Base-by-base conservation (phyloP, 1,284 basidiomycete species). In the Porphyrellus sp. region DNA sequence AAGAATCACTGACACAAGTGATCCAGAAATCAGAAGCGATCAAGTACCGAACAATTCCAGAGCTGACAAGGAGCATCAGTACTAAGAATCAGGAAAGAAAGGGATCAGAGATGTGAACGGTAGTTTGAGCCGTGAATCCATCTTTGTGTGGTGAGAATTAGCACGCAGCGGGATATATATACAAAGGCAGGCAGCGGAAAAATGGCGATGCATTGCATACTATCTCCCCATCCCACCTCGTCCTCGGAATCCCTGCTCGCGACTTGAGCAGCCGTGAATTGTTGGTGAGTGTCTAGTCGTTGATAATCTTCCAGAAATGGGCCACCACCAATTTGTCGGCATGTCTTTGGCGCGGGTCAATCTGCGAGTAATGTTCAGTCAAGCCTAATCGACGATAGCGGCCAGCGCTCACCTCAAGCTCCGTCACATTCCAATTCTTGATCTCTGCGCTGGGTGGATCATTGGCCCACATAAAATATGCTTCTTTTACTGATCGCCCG, bases 371-470 rank as follows among this genome's bases (percentile, higher is more conserved):
- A 33, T 33, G 11, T 7, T 15, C 8, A 16, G 20, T 8, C 27
- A 16, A 21, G 47, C 30, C 18, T 2, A 12, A 21, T 42, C 16
- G 6, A 35, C 3, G 5, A 8, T n/a, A 42, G 0, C 3, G 2
- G 7, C 0, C 2, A 18, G 9, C 2, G 11, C 13, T 9, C 52
- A 92, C 93, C 79, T 91, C 91, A 58, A 98, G 79, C 64, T 95
- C 91, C 0, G 89, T 89, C 16, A 98, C 94, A 66, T 98, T 98
- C 96, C 96, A 99, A 62, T 97, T 93, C 64, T 89, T 87, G 56
- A 98, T 89, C 59, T 89, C 92, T 0, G 83, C 72, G 60, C 94
- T 95, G 33, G 86, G 85, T 5, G 91, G 88, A 60, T 97, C 94
- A 63, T 94, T 95, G 43, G 88, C 81, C 89, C 93, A 96, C 24